phyloP scores from a whole-genome alignment of 495 filamentous ascomycete genomes.

The Xylaria acuta region DNA sequence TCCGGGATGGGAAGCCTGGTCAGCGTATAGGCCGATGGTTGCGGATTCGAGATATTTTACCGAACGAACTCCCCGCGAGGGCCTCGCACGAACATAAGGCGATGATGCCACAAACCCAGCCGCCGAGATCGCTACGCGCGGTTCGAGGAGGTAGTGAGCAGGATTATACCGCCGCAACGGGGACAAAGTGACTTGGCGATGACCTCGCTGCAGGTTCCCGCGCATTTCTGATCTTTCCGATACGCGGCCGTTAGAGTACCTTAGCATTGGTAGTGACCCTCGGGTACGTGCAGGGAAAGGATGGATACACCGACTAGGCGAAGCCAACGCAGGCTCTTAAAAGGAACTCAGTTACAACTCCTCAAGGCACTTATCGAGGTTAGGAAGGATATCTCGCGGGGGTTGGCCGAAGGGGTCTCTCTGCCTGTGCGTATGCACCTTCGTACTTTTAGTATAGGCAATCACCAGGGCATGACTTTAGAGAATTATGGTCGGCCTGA shows the following conservation, averaged over 20 bases:
- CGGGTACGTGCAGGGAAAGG: background rate
- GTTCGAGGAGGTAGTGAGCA: background rate
- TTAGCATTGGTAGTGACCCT: background rate
- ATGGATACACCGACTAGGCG: background rate
- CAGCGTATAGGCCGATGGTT: background rate
- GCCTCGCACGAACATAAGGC: no score
- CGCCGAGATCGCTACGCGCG: background rate
- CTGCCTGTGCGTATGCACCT: background rate
- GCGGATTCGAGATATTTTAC: background rate
- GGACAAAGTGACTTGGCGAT: background rate
- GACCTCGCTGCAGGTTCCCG: background rate
- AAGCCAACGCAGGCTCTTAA: background rate
- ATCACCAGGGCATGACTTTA: background rate
- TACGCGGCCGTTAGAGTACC: background rate
- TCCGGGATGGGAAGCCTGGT: background rate
- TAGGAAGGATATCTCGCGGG: background rate
- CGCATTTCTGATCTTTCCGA: background rate
- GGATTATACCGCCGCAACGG: background rate
- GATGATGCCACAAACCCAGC: background rate
- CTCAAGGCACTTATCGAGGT: background rate
- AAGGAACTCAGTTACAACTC: background rate
- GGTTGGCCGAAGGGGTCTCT: background rate
- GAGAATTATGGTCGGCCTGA: background rate
- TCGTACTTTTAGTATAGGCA: background rate
- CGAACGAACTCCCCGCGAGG: background rate